Evolutionary conservation across 225 moss, liverwort and hornwort genomes (phyloP).

Genomic region (Polytrichum commune): DNA sequence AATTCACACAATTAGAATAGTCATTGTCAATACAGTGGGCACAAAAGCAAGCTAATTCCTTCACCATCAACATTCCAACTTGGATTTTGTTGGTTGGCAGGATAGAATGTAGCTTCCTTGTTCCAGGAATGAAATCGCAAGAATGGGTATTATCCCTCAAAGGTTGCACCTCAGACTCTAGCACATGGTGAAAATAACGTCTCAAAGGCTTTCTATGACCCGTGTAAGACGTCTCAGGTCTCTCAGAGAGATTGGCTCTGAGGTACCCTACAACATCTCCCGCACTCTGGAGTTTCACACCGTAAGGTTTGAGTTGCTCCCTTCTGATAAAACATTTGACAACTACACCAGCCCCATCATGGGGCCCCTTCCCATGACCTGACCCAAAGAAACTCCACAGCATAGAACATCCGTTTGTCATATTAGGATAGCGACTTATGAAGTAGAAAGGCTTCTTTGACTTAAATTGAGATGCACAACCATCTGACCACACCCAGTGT

Average conservation of each 20-base stretch:
- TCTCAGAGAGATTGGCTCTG: neutral
- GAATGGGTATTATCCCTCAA: no score
- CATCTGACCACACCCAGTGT: neutral
- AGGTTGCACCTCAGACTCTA: no score
- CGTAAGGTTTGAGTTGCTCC: neutral
- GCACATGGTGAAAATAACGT: no score
- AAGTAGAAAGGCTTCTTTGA: neutral
- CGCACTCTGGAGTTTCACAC: neutral
- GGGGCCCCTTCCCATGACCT: neutral
- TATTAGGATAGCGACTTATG: neutral
- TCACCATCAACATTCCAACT: neutral
- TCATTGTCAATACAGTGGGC: neutral
- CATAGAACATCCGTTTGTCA: neutral
- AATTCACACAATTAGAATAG: neutral
- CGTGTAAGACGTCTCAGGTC: neutral
- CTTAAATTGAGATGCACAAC: neutral
- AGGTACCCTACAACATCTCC: neutral
- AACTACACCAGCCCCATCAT: neutral
- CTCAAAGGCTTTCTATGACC: neutral
- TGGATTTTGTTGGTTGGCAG: neutral
- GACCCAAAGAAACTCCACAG: neutral
- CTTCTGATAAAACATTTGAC: neutral
- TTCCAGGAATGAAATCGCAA: neutral
- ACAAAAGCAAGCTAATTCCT: neutral
- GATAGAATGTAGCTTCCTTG: neutral